phyloP scores from a whole-genome alignment of 257 asterid genomes.

The Nicotiana undulata region DNA sequence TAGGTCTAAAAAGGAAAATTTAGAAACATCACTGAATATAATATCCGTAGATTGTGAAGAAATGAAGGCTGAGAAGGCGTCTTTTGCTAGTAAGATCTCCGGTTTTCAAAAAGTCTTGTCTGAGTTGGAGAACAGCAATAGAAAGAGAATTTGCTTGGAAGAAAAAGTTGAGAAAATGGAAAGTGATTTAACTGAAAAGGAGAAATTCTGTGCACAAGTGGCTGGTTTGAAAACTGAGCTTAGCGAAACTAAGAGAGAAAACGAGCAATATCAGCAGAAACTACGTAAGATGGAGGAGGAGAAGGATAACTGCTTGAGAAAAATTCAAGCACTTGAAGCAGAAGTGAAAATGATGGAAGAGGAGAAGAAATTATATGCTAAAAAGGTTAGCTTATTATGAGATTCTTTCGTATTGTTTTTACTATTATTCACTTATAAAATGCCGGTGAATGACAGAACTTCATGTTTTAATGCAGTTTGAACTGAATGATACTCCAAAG shows the following conservation, averaged over 20 bases:
- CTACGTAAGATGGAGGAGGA: constrained; percentile 55
- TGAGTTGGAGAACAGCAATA: constrained; percentile 57
- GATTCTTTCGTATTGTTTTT: neutral
- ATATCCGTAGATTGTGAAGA: constrained; percentile 40
- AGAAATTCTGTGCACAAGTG: constrained; percentile 25
- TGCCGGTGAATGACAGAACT: neutral
- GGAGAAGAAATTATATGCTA: constrained; percentile 14
- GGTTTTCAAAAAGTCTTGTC: constrained; percentile 26
- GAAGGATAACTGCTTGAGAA: constrained; percentile 40
- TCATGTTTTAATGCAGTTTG: neutral
- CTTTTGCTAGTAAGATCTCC: constrained; percentile 27
- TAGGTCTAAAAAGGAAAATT: constrained; percentile 37
- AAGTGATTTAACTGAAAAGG: constrained; percentile 38
- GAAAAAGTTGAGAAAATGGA: constrained; percentile 50
- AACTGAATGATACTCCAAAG: constrained; percentile 6
- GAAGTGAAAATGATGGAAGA: constrained; percentile 36
- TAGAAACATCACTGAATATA: constrained; percentile 31
- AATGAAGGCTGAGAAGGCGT: constrained; percentile 47
- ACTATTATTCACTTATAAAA: neutral
- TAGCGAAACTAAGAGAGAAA: constrained; percentile 35
- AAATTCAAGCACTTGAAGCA: constrained; percentile 50
- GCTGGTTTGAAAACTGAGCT: constrained; percentile 41
- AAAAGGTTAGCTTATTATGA: constrained; percentile 33
- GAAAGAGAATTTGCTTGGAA: constrained; percentile 31
- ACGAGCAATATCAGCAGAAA: constrained; percentile 43